phyloP scores from a whole-genome alignment of 176 grass and related monocot genomes.

The Alopecurus myosuroides region DNA sequence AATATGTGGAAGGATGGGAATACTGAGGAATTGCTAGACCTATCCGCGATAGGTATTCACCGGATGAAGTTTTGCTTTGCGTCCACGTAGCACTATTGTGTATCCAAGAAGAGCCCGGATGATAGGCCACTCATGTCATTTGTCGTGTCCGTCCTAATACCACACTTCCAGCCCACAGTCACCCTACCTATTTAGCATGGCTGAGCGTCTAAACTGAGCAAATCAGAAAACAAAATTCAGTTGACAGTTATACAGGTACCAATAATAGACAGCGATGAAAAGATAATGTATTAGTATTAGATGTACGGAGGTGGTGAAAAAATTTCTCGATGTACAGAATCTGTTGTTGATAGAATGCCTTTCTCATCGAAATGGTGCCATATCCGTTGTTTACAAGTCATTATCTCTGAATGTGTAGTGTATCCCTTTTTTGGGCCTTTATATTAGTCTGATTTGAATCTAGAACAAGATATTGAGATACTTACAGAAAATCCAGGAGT shows the following conservation, averaged over 20 bases:
- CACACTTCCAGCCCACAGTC: neutral
- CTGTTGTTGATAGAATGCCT: no score
- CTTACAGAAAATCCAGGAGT: no score
- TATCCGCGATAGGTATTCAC: neutral
- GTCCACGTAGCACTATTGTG: neutral
- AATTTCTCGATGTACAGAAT: no score
- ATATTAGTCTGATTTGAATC: no score
- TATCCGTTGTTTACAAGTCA: no score
- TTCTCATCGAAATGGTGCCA: no score
- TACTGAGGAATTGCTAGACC: constrained; percentile 1
- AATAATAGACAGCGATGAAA: neutral
- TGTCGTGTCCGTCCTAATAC: constrained; percentile 18
- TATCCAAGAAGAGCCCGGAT: constrained; percentile 29
- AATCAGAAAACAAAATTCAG: neutral
- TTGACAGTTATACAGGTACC: neutral
- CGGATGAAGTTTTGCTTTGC: neutral
- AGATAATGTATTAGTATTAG: no score
- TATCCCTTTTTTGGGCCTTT: no score
- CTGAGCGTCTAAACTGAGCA: neutral
- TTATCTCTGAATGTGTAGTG: neutral
- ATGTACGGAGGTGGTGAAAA: no score
- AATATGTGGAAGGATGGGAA: constrained; percentile 44
- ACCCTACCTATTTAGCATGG: neutral
- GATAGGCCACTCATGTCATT: constrained; percentile 36
- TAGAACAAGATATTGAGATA: neutral